Conservation (phyloP, 2,329 filamentous ascomycete species). For the Fusarium torreyae region DNA sequence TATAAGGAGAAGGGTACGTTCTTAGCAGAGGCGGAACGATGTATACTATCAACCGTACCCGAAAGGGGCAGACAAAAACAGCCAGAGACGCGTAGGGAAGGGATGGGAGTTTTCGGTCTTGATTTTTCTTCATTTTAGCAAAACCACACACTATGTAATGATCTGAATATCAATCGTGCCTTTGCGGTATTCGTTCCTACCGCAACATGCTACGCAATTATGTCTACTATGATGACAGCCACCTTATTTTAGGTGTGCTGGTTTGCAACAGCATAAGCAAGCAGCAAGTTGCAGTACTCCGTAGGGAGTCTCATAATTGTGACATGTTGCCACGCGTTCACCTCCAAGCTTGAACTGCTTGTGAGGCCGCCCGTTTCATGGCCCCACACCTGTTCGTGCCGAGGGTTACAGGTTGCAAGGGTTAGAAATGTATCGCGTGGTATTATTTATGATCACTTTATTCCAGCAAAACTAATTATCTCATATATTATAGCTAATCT, state of each 20-base stretch:
- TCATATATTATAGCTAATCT: too few relatives aligned
- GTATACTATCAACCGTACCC: slow-evolving; percentile 40
- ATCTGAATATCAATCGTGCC: background rate
- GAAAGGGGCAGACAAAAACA: slow-evolving; percentile 33
- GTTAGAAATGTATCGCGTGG: too few relatives aligned
- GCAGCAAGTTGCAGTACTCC: background rate
- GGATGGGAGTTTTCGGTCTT: slow-evolving; percentile 48
- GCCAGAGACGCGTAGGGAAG: slow-evolving; percentile 32
- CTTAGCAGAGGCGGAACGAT: slow-evolving; percentile 30
- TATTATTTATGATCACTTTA: too few relatives aligned
- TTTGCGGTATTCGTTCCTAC: background rate
- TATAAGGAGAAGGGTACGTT: slow-evolving; percentile 44
- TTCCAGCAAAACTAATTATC: too few relatives aligned
- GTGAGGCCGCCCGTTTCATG: slow-evolving; percentile 43
- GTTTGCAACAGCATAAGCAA: slow-evolving; percentile 16
- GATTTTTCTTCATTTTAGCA: slow-evolving; percentile 32
- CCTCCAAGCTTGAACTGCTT: slow-evolving; percentile 5
- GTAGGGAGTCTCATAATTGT: slow-evolving; percentile 10
- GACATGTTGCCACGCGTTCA: slow-evolving; percentile 44
- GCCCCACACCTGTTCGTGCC: slow-evolving; percentile 39
- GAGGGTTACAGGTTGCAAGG: background rate
- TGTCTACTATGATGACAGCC: background rate
- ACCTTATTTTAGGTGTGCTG: background rate
- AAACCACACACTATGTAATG: slow-evolving; percentile 19
- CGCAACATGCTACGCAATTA: background rate